A percentile compares a stretch with the other conserved stretches of the same genome.
Conservation (phyloP, 176 grass and related monocot species). For the Ananas comosus region DNA sequence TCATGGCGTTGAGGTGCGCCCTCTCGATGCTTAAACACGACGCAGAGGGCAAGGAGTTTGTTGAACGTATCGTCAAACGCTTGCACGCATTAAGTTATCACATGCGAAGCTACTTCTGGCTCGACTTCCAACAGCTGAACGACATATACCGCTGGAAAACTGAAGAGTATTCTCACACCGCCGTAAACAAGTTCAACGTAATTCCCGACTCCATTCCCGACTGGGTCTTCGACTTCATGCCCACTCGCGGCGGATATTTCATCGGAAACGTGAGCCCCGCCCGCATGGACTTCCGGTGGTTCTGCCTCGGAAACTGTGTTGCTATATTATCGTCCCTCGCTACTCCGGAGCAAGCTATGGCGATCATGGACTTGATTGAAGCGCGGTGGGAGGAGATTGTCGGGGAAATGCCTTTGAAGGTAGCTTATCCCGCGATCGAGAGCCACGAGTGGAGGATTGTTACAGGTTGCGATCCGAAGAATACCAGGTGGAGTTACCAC, state of each 20-base stretch:
- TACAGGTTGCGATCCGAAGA: conserved; percentile 50
- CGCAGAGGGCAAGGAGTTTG: conserved; percentile 55
- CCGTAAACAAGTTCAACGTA: conserved; percentile 78
- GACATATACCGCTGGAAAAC: conserved; percentile 78
- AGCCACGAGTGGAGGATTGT: conserved; percentile 67
- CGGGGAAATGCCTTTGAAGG: conserved; percentile 70
- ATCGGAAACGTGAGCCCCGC: conserved; percentile 75
- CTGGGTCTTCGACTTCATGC: conserved; percentile 80
- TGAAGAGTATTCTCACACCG: conserved; percentile 73
- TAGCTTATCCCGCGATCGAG: conserved; percentile 64
- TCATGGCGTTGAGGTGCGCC: conserved; percentile 62
- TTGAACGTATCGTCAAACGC: conserved; percentile 55
- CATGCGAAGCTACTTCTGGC: conserved; percentile 80
- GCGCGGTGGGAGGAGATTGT: conserved; percentile 74
- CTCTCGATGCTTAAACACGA: conserved; percentile 61
- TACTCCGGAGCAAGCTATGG: conserved; percentile 52
- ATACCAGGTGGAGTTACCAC: conserved; percentile 64
- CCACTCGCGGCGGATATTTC: conserved; percentile 61
- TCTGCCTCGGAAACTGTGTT: conserved; percentile 64
- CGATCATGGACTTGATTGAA: conserved; percentile 82
- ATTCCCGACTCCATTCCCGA: conserved; percentile 73
- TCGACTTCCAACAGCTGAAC: conserved; percentile 76
- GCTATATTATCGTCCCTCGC: conserved; percentile 68
- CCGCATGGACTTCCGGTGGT: conserved; percentile 81
- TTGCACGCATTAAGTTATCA: conserved; percentile 78